Evolutionary conservation across 2,329 filamentous ascomycete genomes (phyloP).

Genomic region (Fusarium sp.): DNA sequence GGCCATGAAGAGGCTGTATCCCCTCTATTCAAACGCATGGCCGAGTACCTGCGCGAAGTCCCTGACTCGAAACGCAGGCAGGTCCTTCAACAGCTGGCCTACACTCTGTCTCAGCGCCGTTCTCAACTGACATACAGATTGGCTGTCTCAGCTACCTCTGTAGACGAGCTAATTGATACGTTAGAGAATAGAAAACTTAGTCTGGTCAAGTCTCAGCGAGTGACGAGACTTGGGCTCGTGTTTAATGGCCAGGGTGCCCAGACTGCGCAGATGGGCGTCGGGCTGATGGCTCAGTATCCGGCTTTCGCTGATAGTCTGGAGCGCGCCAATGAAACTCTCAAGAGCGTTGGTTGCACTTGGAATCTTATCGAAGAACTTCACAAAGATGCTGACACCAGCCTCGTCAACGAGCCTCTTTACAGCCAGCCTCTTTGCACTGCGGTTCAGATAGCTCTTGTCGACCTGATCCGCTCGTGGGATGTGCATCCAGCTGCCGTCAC

Average conservation of each 20-base stretch:
- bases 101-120: background rate
- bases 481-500: background rate
- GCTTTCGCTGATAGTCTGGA: background rate
- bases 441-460: slow-evolving; percentile 1
- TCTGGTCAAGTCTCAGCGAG: background rate
- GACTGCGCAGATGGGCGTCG: background rate
- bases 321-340: background rate
- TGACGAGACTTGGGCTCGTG: background rate
- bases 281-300: background rate
- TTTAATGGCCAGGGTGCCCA: slow-evolving; percentile 15
- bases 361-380: background rate
- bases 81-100: background rate
- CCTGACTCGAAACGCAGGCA: background rate
- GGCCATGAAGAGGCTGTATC: background rate
- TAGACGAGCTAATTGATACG: background rate
- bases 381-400: background rate
- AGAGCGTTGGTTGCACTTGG: background rate
- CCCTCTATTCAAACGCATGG: background rate
- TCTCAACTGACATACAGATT: background rate
- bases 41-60: background rate
- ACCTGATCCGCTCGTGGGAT: background rate
- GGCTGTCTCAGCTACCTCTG: background rate
- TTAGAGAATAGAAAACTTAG: background rate
- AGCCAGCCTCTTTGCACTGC: slow-evolving; percentile 3
- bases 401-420: background rate